phyloP scores from a whole-genome alignment of 1,139 yeast genomes.

The Starmera stellimalicola region DNA sequence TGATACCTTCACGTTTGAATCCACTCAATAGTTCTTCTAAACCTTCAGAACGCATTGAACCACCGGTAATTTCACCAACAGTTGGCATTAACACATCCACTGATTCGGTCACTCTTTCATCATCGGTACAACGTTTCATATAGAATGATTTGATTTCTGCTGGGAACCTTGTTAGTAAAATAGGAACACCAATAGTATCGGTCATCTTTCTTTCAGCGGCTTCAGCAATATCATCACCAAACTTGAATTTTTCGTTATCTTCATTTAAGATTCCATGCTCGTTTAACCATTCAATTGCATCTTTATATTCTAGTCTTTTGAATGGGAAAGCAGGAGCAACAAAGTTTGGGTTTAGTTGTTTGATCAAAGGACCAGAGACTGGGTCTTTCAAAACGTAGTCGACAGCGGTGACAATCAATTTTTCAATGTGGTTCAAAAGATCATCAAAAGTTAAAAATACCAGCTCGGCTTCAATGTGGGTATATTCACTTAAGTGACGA shows the following conservation, averaged over 20 bases:
- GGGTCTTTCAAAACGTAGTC: conserved; percentile 82
- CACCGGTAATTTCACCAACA: conserved; percentile 97
- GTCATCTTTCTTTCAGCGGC: conserved; percentile 99
- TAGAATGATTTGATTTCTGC: conserved; percentile 95
- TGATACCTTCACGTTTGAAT: conserved; percentile 84
- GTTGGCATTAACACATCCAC: conserved; percentile 98
- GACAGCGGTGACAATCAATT: conserved; percentile 57
- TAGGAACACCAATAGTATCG: conserved; percentile 87
- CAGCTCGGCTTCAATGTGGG: conserved; percentile 93
- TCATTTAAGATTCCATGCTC: conserved; percentile 91
- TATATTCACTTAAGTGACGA: conserved; percentile 94
- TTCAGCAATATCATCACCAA: conserved; percentile 98
- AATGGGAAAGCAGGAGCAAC: conserved; percentile 78
- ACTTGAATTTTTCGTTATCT: conserved; percentile 84
- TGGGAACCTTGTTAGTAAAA: conserved; percentile 89
- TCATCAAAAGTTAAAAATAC: conserved; percentile 85
- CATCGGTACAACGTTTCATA: conserved; percentile 90
- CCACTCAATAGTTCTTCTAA: conserved; percentile 81
- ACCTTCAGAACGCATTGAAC: conserved; percentile 92
- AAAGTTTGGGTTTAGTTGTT: conserved; percentile 89
- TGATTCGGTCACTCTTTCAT: conserved; percentile 91
- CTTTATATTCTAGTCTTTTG: conserved; percentile 81
- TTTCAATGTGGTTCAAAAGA: conserved; percentile 76
- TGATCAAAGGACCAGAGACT: conserved; percentile 77
- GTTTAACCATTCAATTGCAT: conserved; percentile 94